Base-by-base conservation (phyloP, 2,329 filamentous ascomycete species). In the Ploettnerulaceae sp. region DNA sequence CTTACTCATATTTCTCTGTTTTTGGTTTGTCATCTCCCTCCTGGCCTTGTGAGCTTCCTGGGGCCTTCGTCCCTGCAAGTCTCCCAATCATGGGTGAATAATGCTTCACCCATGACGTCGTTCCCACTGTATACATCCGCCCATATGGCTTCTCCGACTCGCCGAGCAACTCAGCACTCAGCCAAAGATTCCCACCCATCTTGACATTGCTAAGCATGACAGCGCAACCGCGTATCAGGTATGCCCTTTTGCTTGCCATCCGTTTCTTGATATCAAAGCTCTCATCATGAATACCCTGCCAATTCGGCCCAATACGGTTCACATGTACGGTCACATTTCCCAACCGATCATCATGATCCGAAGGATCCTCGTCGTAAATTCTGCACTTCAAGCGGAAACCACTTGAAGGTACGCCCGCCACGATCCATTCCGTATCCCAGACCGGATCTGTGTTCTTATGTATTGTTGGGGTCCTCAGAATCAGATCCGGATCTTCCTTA, bases 31-130 rank as follows among this genome's bases (percentile, higher is more conserved):
- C 55, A 67, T 54, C 66, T 60, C 60, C 12, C 39, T 61, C 59
- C 21, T 66, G 61, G 12, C 60, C 62, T 35, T 77, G 72, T 59
- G 84, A 71, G 64, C 73, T 69, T 24, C 54, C 59, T 61, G 80
- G 76, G 61, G 84, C 79, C 62, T 84, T 86, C 9, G 80, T 81
- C 3, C 88, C 86, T 2, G 84, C 76, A 45, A 96, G 68, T 34
- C 89, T 79, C 3, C 91, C 91, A 52, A 96, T 88, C 71, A 96
- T 77, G 3, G 90, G 89, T 53, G 87, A 94, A 61, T 84, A 91
- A 64, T 96, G 91, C 57, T 86, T 86, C 54, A 85, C 83, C 79
- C 82, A 95, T 37, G 73, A 45, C 70, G 82, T 67, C 8, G 89
- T 88, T 0, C 86, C 89, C 24, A 93, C 58, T 0, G 91, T 96